Conservation (phyloP, 805 yeast species). For the Pichia nanzhaoensis region DNA sequence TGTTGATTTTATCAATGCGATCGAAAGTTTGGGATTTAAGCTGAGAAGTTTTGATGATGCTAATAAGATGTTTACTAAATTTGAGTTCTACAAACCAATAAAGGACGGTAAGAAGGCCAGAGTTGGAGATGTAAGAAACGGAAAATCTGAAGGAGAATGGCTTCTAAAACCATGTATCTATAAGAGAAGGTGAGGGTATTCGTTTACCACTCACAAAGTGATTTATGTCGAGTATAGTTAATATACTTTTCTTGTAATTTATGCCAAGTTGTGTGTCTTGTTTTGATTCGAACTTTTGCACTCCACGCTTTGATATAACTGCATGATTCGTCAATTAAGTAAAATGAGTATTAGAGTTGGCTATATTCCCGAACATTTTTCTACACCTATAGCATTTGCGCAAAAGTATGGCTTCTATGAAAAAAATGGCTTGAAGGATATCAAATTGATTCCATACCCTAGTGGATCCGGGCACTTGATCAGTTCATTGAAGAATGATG, state of each 20-base stretch:
- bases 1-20: slow-evolving; percentile 70
- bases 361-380: slow-evolving; percentile 86
- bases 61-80: slow-evolving; percentile 91
- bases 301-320: too few relatives aligned
- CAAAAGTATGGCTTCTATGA: slow-evolving; percentile 48
- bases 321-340: not conserved
- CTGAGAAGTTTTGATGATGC: slow-evolving; percentile 80
- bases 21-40: slow-evolving; percentile 76
- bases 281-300: too few relatives aligned
- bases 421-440: slow-evolving; percentile 38
- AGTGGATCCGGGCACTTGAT: slow-evolving; percentile 89
- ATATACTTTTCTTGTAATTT: too few relatives aligned
- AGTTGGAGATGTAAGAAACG: slow-evolving; percentile 47
- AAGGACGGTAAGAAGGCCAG: slow-evolving; percentile 58
- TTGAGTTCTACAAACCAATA: slow-evolving; percentile 88
- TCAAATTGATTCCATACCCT: slow-evolving; percentile 63
- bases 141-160: slow-evolving; percentile 77
- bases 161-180: slow-evolving; percentile 93
- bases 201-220: too few relatives aligned
- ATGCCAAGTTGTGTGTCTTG: too few relatives aligned
- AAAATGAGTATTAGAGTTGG: slow-evolving; percentile 50
- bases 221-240: too few relatives aligned
- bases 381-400: slow-evolving; percentile 80
- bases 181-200: slow-evolving; percentile 56
- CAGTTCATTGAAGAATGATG: slow-evolving; percentile 54